Base-by-base conservation (phyloP, 2,329 filamentous ascomycete species). In the Calonectria pseudoreteaudii region DNA sequence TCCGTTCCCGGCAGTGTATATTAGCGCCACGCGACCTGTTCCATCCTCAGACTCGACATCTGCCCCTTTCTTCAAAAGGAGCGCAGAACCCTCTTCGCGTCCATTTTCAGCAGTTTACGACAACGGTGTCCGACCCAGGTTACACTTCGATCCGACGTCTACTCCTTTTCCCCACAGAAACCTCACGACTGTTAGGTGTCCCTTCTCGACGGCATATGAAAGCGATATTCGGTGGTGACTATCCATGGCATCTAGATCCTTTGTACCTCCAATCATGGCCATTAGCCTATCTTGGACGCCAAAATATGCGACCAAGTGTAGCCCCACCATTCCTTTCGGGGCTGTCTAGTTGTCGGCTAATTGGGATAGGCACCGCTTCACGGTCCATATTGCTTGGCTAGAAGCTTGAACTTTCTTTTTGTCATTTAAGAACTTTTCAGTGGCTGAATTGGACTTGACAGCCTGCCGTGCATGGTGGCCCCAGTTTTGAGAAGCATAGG, bases 401-500 rank as follows among this genome's bases (percentile, higher is more conserved):
- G 75, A 74, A 44, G 75, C 75, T 34, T 75, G 52, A 1, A 75
- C 52, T 9, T 78, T 76, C 20, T 66, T 11, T 20, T 77, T 26
- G 20, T 31, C 71, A 23, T 49, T 1, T 9, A 82, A 64, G 68
- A 82, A 79, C 8, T 50, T 26, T 0, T 75, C 56, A n/a, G 80
- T 36, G 13, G 23, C n/a, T 28, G 71, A 52, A 30, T 44, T 44
- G 30, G 31, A 5, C 11, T 68, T 64, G 16, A 67, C 50, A 68
- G 68, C 72, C 30, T 78, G 31, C 1, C 69, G 77, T 64, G 79
- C 81, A 77, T 86, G 84, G 71, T 82, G 16, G 1, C 80, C 84
- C 85, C 84, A 86, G 72, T 83, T 75, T 0, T 30, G 18, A 16
- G 82, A 75, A 0, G 83, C 82, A 52, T 86, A n/a, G n/a, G n/a